These are phyloP conservation scores for Quercus engelmannii DNA, from an alignment of 306 rosid genomes.

Conservation along the genomic window DNA sequence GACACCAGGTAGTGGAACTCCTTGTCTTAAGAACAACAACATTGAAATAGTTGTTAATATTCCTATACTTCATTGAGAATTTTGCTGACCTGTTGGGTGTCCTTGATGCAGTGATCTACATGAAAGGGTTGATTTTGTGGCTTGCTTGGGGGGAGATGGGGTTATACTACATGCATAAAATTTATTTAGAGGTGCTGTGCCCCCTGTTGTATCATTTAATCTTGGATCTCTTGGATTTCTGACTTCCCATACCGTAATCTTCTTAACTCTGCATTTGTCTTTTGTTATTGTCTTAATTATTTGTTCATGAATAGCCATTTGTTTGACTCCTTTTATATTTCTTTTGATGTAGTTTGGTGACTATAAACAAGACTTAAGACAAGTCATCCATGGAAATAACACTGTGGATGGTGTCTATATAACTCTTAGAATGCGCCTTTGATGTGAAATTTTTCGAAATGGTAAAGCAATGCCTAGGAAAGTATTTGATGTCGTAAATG, in stretches of 20 bases:
- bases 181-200: conserved; percentile 82
- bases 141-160: conserved; percentile 98
- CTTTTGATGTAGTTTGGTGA: conserved; percentile 61
- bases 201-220: conserved; percentile 93
- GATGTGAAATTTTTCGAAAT: conserved; percentile 84
- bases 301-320: background rate
- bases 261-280: conserved; percentile 28
- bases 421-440: conserved; percentile 97
- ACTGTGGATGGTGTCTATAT: conserved; percentile 86
- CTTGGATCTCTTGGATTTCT: conserved; percentile 99
- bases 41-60: conserved; percentile 2
- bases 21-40: conserved; percentile 24
- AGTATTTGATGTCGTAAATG: conserved; percentile 87
- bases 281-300: conserved; percentile 2
- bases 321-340: conserved; percentile 35
- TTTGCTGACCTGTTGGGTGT: conserved; percentile 32
- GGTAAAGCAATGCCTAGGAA: conserved; percentile 92
- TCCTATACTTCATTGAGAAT: conserved; percentile 22
- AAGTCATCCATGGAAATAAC: conserved; percentile 84
- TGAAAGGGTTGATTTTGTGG: conserved; percentile 96
- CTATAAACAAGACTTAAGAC: conserved; percentile 64
- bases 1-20: conserved; percentile 67
- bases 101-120: conserved; percentile 71
- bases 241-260: conserved; percentile 79
- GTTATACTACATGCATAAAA: conserved; percentile 95